Evolutionary conservation across 2,329 filamentous ascomycete genomes (phyloP), one percentile per base, ranked within the genome.

Genomic region (Ramularia endophylla): DNA sequence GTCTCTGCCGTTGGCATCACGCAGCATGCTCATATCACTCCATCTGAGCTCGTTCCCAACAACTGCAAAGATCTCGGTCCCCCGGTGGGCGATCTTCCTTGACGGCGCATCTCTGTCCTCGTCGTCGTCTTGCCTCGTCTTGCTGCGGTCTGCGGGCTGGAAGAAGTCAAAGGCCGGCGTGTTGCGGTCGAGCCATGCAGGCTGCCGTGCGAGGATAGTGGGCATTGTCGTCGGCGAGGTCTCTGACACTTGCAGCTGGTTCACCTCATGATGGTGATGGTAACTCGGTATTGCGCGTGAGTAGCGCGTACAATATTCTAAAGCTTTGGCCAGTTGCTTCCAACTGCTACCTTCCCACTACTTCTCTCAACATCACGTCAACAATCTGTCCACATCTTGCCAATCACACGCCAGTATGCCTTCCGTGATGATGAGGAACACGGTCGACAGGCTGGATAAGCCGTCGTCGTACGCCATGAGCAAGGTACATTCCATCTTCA

Each of bases 381-480:
- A 28, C 34, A 27, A 17, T 20, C 27, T 32, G 29, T 27, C 31
- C 36, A n/a, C 36, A 40, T 12, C 31, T 18, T 3, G 19, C 17
- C 29, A 40, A 27, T 20, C 33, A 19, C 29, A 25, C 28, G 13
- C 18, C 35, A 15, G 17, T 25, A 77, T 78, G 75, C 63, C 65
- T 46, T 59, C 65, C 42, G 57, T 62, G 43, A 64, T 62, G 31
- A 60, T 68, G 48, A 70, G 78, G 60, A 81, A 75, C 63, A 97
- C 92, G 5, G 85, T 97, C 49, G 90, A 97, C 37, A 78, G 92
- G 47, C 79, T 98, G 50, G 92, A 98, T 67, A 85, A 83, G 67
- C 90, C 92, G 13, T 97, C 90, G 64, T 89, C 90, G 57, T 98
- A 98, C 70, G 95, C 89, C 59, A 76, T 80, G 49, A 82, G 77